phyloP scores from a whole-genome alignment of 345 rosid genomes.

The Angophora floribunda region DNA sequence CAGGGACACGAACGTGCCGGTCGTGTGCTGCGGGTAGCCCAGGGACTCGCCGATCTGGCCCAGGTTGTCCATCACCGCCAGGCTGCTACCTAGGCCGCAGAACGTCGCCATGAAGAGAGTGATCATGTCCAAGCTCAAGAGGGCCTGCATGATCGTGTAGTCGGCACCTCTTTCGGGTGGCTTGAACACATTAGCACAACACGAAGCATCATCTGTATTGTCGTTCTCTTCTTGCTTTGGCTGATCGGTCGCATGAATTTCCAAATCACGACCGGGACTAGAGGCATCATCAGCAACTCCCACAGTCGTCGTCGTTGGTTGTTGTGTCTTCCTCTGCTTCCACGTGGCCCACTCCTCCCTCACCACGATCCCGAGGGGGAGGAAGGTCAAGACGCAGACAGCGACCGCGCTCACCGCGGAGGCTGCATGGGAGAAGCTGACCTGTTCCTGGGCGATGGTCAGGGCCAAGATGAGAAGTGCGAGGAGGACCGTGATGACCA shows the following conservation, averaged over 20 bases:
- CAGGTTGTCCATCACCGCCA: conserved; percentile 1
- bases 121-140: conserved; percentile 11
- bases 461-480: background rate
- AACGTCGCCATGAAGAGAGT: background rate
- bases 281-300: background rate
- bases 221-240: background rate
- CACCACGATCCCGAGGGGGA: background rate
- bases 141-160: conserved; percentile 15
- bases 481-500: background rate
- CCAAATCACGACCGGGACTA: background rate
- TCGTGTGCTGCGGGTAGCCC: background rate
- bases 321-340: background rate
- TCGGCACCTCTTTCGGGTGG: conserved; percentile 1
- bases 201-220: background rate
- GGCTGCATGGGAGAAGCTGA: background rate
- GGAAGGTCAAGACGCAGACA: background rate
- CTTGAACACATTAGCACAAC: background rate
- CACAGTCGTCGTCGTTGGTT: background rate
- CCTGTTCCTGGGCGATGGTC: background rate
- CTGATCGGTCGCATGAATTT: background rate
- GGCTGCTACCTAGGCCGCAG: conserved; percentile 1
- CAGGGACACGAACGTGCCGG: conserved; percentile 5
- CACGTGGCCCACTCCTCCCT: background rate
- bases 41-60: conserved; percentile 10
- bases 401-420: background rate